Evolutionary conservation across 2,329 filamentous ascomycete genomes (phyloP).

Genomic region (Paecilomyces sp.): DNA sequence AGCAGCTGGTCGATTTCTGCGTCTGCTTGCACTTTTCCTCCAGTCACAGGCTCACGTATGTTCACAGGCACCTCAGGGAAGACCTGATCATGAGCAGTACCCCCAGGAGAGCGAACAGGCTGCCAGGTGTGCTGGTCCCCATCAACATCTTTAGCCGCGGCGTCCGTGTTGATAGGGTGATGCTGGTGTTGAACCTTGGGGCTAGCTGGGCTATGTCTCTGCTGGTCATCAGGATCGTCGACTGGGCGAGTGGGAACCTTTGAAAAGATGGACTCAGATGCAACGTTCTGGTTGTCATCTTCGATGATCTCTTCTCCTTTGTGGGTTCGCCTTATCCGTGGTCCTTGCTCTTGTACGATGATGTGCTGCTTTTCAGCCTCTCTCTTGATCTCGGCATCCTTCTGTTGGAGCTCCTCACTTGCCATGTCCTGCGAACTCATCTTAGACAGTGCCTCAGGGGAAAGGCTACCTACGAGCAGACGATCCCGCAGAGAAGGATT

Average conservation of each 20-base stretch:
- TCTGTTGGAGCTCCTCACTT: constrained; percentile 74
- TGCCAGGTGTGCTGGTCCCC: constrained; percentile 76
- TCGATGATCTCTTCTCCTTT: constrained; percentile 91
- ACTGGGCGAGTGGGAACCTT: constrained; percentile 39
- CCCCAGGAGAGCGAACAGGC: constrained; percentile 68
- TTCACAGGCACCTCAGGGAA: constrained; percentile 36
- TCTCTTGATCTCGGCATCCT: constrained; percentile 48
- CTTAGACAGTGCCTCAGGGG: constrained; percentile 68
- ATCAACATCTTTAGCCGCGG: constrained; percentile 38
- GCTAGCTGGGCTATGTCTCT: constrained; percentile 18
- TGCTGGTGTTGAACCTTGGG: constrained; percentile 15
- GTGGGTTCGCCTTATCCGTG: constrained; percentile 80
- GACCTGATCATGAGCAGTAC: constrained; percentile 34
- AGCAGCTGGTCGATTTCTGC: constrained; percentile 85
- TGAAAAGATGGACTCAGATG: constrained; percentile 42
- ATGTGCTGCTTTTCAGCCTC: constrained; percentile 62
- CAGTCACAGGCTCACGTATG: constrained; percentile 33
- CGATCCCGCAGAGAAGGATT: constrained; percentile 72
- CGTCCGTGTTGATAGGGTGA: constrained; percentile 30
- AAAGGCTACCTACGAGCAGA: constrained; percentile 64
- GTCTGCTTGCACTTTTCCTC: constrained; percentile 55
- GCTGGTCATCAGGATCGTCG: constrained; percentile 21
- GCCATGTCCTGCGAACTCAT: constrained; percentile 91
- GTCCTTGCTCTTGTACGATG: constrained; percentile 66
- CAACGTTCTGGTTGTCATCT: constrained; percentile 51